phyloP scores from a whole-genome alignment of 1,284 basidiomycete genomes.

The Chiua sp. region DNA sequence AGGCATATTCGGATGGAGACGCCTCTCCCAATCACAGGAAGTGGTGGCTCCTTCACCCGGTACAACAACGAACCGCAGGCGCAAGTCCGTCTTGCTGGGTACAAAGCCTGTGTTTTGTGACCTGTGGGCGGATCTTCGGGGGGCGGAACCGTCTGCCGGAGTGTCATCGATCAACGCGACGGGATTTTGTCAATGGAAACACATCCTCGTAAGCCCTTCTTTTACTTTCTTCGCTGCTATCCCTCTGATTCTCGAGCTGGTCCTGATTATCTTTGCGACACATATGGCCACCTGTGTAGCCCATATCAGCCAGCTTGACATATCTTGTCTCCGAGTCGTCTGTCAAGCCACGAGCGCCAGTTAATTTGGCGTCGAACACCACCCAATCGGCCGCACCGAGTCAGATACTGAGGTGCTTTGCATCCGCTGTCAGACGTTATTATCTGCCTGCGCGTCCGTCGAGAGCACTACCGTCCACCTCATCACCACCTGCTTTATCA shows the following conservation, averaged over 20 bases:
- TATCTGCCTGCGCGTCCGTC: neutral
- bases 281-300: conserved; percentile 15
- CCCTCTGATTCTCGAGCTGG: neutral
- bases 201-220: conserved; percentile 34
- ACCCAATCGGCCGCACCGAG: neutral
- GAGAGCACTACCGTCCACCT: neutral
- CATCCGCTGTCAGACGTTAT: conserved; percentile 10
- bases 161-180: neutral
- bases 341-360: neutral
- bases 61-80: neutral
- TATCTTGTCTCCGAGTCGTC: neutral
- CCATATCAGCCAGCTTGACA: conserved; percentile 24
- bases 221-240: neutral
- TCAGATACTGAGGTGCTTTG: neutral
- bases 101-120: conserved; percentile 50
- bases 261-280: neutral
- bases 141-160: too few species aligned
- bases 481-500: neutral
- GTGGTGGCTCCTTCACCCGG: neutral
- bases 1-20: conserved; percentile 49
- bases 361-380: neutral
- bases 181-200: conserved; percentile 30
- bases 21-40: conserved; percentile 35
- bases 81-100: conserved; percentile 10
- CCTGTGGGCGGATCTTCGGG: conserved; percentile 34